Base-by-base conservation (phyloP, 345 rosid genomes). In the Anastatica hierochuntica region DNA sequence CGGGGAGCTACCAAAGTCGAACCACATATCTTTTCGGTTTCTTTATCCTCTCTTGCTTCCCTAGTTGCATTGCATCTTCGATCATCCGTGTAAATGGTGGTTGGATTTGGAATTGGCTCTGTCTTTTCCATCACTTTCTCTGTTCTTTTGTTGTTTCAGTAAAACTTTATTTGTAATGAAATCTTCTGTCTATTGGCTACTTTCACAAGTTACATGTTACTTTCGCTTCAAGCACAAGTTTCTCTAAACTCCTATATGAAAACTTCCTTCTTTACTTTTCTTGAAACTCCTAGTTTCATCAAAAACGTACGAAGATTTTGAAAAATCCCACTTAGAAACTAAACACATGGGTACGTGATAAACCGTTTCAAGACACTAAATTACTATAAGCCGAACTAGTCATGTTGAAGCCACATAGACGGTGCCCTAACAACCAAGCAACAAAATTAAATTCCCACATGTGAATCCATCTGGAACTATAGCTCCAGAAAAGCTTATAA, bases 401-500 rank as follows among this genome's bases (percentile, higher is more conserved):
- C 63, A 41, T 49, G 63, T 56, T 56, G 43, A 56, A 17, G 57
- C 57, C 56, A 64, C 45, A 56, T 19, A 41, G 7, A 34, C 16
- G 50, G 50, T 49, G 17, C 37, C 69, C 58, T 64, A 64, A 34
- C 69, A 3, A 57, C 69, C 52, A 49, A 49, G 42, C 69, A 64
- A 47, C 58, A 49, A 57, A 62, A 26, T 13, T 64, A 42, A 64
- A 56, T 56, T 4, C 58, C 34, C 63, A 64, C 63, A 64, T 56
- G 69, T 55, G 16, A 48, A 40, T 41, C 41, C n/a, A n/a, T 26
- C 35, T 47, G n/a, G 11, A 49, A 33, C 40, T 56, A 14, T 49
- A 41, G 14, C 42, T 40, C 49, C n/a, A 49, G 52, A 42, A 27
- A 46, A 63, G 31, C 43, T 29, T 26, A 23, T 23, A 43, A 43